Percentiles rank a stretch among this genome's conserved stretches.
Evolutionary conservation across 495 filamentous ascomycete genomes (phyloP).

Genomic region (Neurospora hispaniola): DNA sequence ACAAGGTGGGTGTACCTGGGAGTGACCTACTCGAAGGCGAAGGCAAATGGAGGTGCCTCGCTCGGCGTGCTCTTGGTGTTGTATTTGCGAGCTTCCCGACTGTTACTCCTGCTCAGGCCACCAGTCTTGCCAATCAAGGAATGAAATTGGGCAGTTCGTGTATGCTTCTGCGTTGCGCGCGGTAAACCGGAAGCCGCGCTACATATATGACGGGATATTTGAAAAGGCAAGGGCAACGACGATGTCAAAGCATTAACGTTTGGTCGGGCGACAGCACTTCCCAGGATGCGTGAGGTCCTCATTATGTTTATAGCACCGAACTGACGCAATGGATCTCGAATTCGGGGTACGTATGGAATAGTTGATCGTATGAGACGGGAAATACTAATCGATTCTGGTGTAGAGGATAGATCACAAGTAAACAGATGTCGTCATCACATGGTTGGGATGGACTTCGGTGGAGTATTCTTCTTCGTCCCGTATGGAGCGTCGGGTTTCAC

Average conservation of each 20-base stretch:
- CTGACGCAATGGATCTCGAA: background rate
- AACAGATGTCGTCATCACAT: background rate
- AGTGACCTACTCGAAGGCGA: constrained; percentile 28
- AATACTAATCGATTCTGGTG: background rate
- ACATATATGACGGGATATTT: background rate
- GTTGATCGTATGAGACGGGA: background rate
- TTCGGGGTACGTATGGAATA: background rate
- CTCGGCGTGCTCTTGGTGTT: background rate
- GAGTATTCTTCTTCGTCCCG: background rate
- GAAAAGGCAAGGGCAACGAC: background rate
- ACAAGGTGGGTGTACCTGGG: background rate
- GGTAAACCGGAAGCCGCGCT: background rate
- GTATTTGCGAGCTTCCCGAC: background rate
- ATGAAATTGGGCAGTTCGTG: background rate
- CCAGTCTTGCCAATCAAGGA: background rate
- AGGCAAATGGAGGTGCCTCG: constrained; percentile 22
- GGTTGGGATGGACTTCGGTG: background rate
- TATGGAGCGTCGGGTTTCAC: background rate
- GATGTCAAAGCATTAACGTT: background rate
- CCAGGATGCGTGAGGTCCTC: background rate
- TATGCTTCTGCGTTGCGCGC: background rate
- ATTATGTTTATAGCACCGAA: background rate
- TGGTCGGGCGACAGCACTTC: background rate
- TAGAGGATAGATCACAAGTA: background rate
- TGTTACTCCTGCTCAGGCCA: background rate